A percentile compares a stretch with the other conserved stretches of the same genome.
phyloP scores from a whole-genome alignment of 306 rosid genomes.

The Elaeagnus macrophylla region DNA sequence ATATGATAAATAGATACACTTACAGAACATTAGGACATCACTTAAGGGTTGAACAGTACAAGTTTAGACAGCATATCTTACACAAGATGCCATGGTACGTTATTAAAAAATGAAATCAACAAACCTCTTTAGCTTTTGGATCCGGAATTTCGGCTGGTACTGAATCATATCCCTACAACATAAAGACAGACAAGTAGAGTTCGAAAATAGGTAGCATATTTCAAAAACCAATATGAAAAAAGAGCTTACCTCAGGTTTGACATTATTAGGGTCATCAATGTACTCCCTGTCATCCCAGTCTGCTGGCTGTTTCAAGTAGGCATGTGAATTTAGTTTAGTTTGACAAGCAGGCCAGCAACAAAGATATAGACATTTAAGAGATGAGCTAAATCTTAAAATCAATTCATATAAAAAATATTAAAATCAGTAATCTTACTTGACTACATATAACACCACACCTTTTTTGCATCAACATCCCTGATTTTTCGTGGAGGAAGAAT shows the following conservation, averaged over 20 bases:
- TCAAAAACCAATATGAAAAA: conserved; percentile 7
- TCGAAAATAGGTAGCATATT: neutral
- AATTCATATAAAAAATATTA: no score
- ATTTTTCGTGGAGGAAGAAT: conserved; percentile 82
- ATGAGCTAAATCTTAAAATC: neutral
- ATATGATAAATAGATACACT: no score
- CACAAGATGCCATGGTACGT: conserved; percentile 2
- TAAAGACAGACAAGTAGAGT: conserved; percentile 7
- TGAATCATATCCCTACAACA: conserved; percentile 59
- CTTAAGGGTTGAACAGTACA: no score
- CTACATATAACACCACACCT: conserved; percentile 24
- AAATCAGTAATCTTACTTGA: neutral
- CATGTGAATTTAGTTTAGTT: conserved; percentile 5
- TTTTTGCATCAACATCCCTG: conserved; percentile 56
- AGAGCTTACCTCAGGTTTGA: conserved; percentile 59
- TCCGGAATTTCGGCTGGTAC: conserved; percentile 72
- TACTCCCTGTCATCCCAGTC: conserved; percentile 87
- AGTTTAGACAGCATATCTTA: neutral
- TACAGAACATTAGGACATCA: no score
- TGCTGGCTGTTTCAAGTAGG: conserved; percentile 44
- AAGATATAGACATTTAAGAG: conserved; percentile 1
- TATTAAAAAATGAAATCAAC: conserved; percentile 12
- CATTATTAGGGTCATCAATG: conserved; percentile 52
- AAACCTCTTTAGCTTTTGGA: conserved; percentile 73
- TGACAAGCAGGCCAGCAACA: conserved; percentile 6